Evolutionary conservation across 495 filamentous ascomycete species (phyloP).

Genomic region (Xylaria curta): DNA sequence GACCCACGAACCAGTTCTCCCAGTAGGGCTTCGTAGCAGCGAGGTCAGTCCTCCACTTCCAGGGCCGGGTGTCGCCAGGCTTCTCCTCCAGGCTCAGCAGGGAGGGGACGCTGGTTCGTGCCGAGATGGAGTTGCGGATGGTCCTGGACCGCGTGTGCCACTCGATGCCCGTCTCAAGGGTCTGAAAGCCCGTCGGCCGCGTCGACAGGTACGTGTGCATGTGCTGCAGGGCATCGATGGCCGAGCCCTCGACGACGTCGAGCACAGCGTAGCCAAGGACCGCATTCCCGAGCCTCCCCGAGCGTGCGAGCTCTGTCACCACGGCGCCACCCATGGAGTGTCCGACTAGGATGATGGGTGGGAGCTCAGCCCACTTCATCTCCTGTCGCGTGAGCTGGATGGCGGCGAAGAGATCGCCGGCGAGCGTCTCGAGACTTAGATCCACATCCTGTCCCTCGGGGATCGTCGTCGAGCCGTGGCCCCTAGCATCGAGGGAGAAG

Average conservation of each 20-base stretch:
- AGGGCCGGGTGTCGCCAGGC: slow-evolving; percentile 54
- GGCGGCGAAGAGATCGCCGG: slow-evolving; percentile 73
- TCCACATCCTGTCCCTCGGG: slow-evolving; percentile 55
- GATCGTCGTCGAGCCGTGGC: slow-evolving; percentile 77
- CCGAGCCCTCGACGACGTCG: slow-evolving; percentile 89
- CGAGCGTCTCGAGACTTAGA: slow-evolving; percentile 71
- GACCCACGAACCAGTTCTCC: slow-evolving; percentile 89
- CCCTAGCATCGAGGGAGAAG: slow-evolving; percentile 82
- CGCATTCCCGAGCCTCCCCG: slow-evolving; percentile 65
- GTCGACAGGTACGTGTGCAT: slow-evolving; percentile 92
- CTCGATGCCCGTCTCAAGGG: slow-evolving; percentile 78
- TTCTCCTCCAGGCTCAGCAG: slow-evolving; percentile 60
- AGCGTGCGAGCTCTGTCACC: slow-evolving; percentile 80
- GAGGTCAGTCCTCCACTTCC: slow-evolving; percentile 88
- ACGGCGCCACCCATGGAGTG: slow-evolving; percentile 97
- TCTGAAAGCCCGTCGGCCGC: slow-evolving; percentile 78
- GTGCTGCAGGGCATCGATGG: slow-evolving; percentile 89
- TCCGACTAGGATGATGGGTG: slow-evolving; percentile 83
- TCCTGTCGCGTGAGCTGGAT: slow-evolving; percentile 65
- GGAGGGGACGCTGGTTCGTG: slow-evolving; percentile 85
- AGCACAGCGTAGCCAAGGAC: slow-evolving; percentile 89
- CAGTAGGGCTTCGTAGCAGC: slow-evolving; percentile 87
- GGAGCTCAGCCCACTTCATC: slow-evolving; percentile 75
- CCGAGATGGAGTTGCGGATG: slow-evolving; percentile 80
- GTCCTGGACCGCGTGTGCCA: slow-evolving; percentile 95